Conservation (phyloP, 768 basidiomycete species). For the Amanita phalloides region DNA sequence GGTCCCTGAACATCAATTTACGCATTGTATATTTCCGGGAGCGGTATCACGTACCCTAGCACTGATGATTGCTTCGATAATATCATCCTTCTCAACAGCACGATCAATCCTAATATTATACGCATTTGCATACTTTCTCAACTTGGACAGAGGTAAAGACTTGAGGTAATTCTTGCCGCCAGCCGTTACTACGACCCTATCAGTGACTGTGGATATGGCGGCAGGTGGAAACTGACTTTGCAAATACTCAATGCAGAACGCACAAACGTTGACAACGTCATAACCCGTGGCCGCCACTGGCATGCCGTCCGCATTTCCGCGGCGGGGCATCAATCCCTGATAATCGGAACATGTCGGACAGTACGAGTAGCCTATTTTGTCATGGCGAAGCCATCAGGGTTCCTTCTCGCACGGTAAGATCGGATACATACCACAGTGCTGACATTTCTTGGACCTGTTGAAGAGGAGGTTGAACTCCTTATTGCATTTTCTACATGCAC, state of each 20-base stretch:
- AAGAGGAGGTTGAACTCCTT: constrained; percentile 66
- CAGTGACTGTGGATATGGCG: not conserved
- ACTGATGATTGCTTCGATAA: constrained; percentile 53
- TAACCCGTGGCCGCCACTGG: constrained; percentile 35
- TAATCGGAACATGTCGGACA: constrained; percentile 69
- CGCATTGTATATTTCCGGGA: not conserved
- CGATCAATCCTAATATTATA: constrained; percentile 56
- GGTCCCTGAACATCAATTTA: constrained; percentile 24
- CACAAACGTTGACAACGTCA: constrained; percentile 58
- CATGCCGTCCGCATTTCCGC: constrained; percentile 15
- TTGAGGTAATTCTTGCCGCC: constrained; percentile 47
- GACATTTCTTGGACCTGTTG: constrained; percentile 51
- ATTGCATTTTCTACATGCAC: constrained; percentile 56
- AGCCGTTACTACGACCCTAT: constrained; percentile 48
- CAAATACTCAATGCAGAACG: constrained; percentile 61
- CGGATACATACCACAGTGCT: constrained; percentile 56
- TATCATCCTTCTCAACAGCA: constrained; percentile 69
- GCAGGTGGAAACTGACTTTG: constrained; percentile 32
- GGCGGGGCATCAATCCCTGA: constrained; percentile 68
- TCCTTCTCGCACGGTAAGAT: not conserved
- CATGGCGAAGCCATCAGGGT: not conserved
- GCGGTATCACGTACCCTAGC: constrained; percentile 35
- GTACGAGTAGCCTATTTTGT: constrained; percentile 51
- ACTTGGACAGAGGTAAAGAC: constrained; percentile 41
- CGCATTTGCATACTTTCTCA: constrained; percentile 59